Percentiles rank a stretch among this genome's conserved stretches.
phyloP scores from a whole-genome alignment of 768 basidiomycete genomes.

The Gautieria morchelliformis region DNA sequence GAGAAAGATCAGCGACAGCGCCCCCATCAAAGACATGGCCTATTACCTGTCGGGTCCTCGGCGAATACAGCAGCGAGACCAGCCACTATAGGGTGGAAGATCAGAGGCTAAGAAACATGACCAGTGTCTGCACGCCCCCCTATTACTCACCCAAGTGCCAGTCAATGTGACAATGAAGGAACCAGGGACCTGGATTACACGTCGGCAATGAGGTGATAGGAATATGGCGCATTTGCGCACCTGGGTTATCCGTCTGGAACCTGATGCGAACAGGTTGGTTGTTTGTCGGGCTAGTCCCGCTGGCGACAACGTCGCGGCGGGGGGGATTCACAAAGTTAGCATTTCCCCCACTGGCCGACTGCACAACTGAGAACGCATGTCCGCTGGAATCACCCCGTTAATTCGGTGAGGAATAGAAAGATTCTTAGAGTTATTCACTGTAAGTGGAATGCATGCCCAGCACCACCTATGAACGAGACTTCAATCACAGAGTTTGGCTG shows the following conservation, averaged over 20 bases:
- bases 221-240: slow-evolving; percentile 28
- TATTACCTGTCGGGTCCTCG: slow-evolving; percentile 19
- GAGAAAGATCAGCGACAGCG: background rate
- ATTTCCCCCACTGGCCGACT: slow-evolving; percentile 20
- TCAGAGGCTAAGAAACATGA: too few species aligned
- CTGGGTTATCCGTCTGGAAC: slow-evolving; percentile 42
- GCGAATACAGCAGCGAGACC: slow-evolving; percentile 28
- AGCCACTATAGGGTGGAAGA: background rate
- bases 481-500: slow-evolving; percentile 1
- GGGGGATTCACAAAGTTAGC: slow-evolving; percentile 31
- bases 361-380: slow-evolving; percentile 27
- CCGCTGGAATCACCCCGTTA: background rate
- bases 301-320: slow-evolving; percentile 12
- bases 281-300: slow-evolving; percentile 14
- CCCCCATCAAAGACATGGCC: background rate
- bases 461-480: slow-evolving; percentile 1
- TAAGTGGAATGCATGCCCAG: slow-evolving; percentile 7
- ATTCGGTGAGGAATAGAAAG: background rate
- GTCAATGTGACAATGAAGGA: slow-evolving; percentile 40
- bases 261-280: slow-evolving; percentile 36
- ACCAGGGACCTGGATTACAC: slow-evolving; percentile 33
- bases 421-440: background rate
- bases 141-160: slow-evolving; percentile 25
- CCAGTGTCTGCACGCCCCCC: too few species aligned
- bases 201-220: background rate